phyloP scores from a whole-genome alignment of 345 rosid species.

The Acer campestre region DNA sequence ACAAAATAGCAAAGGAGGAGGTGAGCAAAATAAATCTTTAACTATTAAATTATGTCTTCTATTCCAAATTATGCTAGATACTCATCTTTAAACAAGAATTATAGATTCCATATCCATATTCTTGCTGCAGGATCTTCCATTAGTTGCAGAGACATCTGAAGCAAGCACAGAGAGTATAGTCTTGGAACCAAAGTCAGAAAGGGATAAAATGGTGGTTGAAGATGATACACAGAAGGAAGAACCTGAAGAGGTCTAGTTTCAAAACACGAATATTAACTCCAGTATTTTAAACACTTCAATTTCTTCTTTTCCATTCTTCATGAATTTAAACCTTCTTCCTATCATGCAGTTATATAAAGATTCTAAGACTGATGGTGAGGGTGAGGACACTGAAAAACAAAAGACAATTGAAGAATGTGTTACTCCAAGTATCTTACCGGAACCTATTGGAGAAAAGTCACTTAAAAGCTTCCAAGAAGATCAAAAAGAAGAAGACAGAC shows the following conservation, averaged over 20 bases:
- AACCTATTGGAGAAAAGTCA: constrained; percentile 22
- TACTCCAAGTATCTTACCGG: constrained; percentile 12
- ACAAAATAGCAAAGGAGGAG: constrained; percentile 18
- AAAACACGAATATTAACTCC: not conserved
- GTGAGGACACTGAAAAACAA: constrained; percentile 21
- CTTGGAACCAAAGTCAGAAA: constrained; percentile 1
- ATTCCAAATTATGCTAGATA: not conserved
- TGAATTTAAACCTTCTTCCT: not conserved
- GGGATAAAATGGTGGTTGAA: constrained; percentile 14
- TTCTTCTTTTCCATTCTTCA: not conserved
- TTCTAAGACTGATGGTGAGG: not conserved
- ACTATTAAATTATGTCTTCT: not conserved
- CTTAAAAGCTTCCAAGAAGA: constrained; percentile 20
- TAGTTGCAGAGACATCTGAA: not conserved
- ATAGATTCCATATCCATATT: not conserved
- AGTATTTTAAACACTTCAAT: not conserved
- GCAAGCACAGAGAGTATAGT: not conserved
- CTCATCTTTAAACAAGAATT: not conserved
- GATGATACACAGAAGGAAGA: constrained; percentile 31
- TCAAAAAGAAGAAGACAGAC: not conserved
- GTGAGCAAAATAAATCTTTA: constrained; percentile 12
- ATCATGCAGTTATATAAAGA: not conserved
- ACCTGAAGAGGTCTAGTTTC: constrained; percentile 30
- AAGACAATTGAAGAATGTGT: constrained; percentile 23
- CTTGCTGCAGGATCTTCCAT: not conserved